Base-by-base conservation (phyloP, 768 basidiomycete species). In the Russula compacta region DNA sequence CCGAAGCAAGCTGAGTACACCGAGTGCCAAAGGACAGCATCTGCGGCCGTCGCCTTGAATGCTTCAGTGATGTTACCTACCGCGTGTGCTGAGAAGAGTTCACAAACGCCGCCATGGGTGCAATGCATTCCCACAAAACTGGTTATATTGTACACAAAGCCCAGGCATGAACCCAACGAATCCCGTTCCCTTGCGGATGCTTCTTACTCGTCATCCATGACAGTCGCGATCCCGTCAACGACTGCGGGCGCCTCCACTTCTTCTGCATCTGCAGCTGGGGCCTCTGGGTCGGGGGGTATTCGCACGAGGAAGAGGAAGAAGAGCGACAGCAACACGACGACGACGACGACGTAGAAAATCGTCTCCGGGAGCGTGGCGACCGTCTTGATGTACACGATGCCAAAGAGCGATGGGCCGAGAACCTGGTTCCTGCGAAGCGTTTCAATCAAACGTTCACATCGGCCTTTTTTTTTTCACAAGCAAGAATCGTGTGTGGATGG, bases 351-450 rank as follows among this genome's bases (percentile, higher is more conserved):
- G 59, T 83, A 75, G 72, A 93, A 87, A 6, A 94, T 83, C 4
- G 82, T 79, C 40, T 81, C 77, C 2, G 92, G 86, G 68, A 84
- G 85, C 9, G 74, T 77, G 9, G 80, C 81, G 15, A 92, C 89
- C 0, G 89, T 94, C 56, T 76, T 78, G 63, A 81, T 77, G 68
- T 85, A 94, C 10, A 88, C 76, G 17, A 84, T 69, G 5, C 91
- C 89, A 66, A 86, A 93, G 40, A 91, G 36, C 3, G 83, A 73
- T 0, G 92, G 92, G 0, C 86, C 85, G 1, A 92, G 40, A 17
- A 93, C 81, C 61, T 84, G 82, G 29, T n/a, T 53, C 32, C 81
- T 74, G 69, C 86, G 38, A 2, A 46, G 17, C 40, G 29, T n/a
- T n/a, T 24, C 32, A 35, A 15, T 51, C 40, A 51, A 51, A 12